Evolutionary conservation across 108 stramenopile species (phyloP).

Genomic region (Cyclotella choctawhatcheeana): DNA sequence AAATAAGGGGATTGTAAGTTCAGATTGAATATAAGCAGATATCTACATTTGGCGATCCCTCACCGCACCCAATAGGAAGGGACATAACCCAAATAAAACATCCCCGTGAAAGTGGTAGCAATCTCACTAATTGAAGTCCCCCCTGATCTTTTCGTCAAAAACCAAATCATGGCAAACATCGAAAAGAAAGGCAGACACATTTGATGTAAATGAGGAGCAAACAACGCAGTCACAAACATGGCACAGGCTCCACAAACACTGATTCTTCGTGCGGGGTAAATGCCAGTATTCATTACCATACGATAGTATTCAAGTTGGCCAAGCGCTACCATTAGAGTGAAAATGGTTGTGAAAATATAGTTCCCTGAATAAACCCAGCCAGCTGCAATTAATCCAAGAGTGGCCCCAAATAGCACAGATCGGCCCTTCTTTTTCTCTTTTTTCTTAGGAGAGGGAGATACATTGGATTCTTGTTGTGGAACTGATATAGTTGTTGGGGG

Average conservation of each 20-base stretch:
- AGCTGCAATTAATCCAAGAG: constrained; percentile 87
- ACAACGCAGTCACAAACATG: constrained; percentile 88
- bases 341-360: constrained; percentile 88
- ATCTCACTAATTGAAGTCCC: constrained; percentile 90
- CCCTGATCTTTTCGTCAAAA: constrained; percentile 80
- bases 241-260: constrained; percentile 81
- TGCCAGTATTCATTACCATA: constrained; percentile 93
- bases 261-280: constrained; percentile 93
- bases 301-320: constrained; percentile 96
- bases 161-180: constrained; percentile 91
- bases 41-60: too few species aligned
- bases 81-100: constrained; percentile 96
- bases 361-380: constrained; percentile 94
- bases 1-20: too few species aligned
- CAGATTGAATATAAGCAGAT: too few species aligned
- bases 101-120: constrained; percentile 95
- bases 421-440: constrained; percentile 55
- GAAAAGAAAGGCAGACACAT: constrained; percentile 78
- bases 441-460: background rate
- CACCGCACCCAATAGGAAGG: constrained; percentile 94
- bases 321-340: constrained; percentile 87
- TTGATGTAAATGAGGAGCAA: constrained; percentile 83
- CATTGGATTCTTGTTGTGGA: too few species aligned
- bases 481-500: constrained; percentile 1
- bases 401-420: constrained; percentile 79